Percentiles rank a stretch among this genome's conserved stretches.
These are phyloP conservation scores for Cucumis sativus DNA, from an alignment of 306 rosid species.

Conservation along the genomic window Cucumber_9930_V3 NC_026661.2:21874501-21875000, in stretches of 20 bases:
- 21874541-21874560: not conserved
- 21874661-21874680: not conserved
- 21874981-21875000: not conserved
- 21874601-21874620: too few species aligned
- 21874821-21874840: slow-evolving; percentile 62
- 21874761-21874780: slow-evolving; percentile 2
- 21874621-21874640: too few species aligned
- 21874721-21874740: not conserved
- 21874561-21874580: not conserved
- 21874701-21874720: not conserved
- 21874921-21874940: slow-evolving; percentile 45
- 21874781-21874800: not conserved
- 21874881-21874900: slow-evolving; percentile 72
- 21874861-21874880: slow-evolving; percentile 64
- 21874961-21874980: not conserved
- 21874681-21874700: not conserved
- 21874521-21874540: not conserved
- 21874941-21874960: slow-evolving; percentile 5
- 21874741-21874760: not conserved
- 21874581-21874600: not conserved
- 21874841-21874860: slow-evolving; percentile 72
- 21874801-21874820: slow-evolving; percentile 35
- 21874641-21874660: too few species aligned
- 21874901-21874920: slow-evolving; percentile 34
- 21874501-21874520: slow-evolving; percentile 11